These are phyloP conservation scores for Colletotrichum sp. DNA, from an alignment of 2,329 filamentous ascomycete species.

Conservation along the genomic window DNA sequence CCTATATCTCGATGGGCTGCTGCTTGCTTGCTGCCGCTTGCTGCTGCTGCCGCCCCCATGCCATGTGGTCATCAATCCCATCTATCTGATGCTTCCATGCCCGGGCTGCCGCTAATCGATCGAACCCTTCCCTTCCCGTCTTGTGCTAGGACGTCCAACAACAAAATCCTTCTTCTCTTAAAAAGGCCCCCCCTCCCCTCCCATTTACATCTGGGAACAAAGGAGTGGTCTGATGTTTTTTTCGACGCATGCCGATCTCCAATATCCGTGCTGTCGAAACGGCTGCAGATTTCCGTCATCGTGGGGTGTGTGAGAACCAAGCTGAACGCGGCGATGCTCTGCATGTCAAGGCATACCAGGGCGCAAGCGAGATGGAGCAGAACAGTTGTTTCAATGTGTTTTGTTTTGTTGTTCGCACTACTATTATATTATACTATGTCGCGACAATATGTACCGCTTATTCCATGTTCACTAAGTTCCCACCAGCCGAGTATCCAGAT, in stretches of 20 bases:
- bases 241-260: neutral
- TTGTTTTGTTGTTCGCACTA: neutral
- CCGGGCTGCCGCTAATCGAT: neutral
- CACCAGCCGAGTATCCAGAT: neutral
- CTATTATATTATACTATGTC: conserved; percentile 14
- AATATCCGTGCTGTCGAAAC: neutral
- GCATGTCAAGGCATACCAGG: neutral
- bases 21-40: neutral
- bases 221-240: neutral
- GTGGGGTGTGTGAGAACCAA: neutral
- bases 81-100: conserved; percentile 9
- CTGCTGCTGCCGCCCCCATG: neutral
- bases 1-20: neutral
- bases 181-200: neutral
- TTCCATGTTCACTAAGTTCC: neutral
- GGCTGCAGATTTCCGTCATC: neutral
- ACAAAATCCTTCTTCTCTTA: neutral
- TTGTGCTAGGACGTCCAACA: neutral
- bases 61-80: neutral
- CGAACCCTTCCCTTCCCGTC: neutral
- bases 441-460: neutral
- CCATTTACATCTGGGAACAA: too few species aligned
- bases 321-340: neutral
- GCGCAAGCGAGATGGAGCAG: neutral
- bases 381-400: neutral